These are phyloP conservation scores for Endoconidiophora laricicola DNA, from an alignment of 2,329 filamentous ascomycete species.

Conservation along the genomic window DNA sequence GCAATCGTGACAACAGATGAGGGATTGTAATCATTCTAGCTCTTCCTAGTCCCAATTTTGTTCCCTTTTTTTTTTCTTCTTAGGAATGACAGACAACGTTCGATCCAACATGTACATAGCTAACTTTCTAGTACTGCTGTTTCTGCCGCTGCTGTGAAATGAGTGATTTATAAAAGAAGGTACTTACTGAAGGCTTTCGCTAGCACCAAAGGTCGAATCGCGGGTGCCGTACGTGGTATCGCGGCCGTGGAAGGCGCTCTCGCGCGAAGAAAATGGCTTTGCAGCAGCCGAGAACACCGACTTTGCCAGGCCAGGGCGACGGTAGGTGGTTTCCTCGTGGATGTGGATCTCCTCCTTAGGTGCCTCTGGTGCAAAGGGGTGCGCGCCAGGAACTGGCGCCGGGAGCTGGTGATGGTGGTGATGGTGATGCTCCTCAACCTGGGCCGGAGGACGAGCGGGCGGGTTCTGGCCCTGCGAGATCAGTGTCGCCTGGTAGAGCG, in stretches of 20 bases:
- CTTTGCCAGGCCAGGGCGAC: conserved; percentile 8
- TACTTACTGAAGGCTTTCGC: conserved; percentile 10
- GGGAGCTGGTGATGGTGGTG: conserved; percentile 6
- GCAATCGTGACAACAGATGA: too few relatives aligned
- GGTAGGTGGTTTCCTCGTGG: conserved; percentile 11
- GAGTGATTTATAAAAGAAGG: background rate
- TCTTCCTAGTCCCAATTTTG: too few relatives aligned
- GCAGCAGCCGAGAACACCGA: conserved; percentile 2
- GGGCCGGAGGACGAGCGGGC: conserved; percentile 2
- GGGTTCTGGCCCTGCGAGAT: conserved; percentile 4
- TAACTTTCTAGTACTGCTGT: background rate
- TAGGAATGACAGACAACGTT: background rate
- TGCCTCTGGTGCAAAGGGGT: conserved; percentile 5
- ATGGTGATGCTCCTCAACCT: conserved; percentile 7
- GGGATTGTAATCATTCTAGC: too few relatives aligned
- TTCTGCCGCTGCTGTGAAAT: background rate
- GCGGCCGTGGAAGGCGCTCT: conserved; percentile 2
- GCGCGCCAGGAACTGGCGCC: background rate
- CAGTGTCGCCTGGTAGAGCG: conserved; percentile 11
- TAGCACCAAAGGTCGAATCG: conserved; percentile 7
- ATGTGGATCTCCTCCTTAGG: conserved; percentile 7
- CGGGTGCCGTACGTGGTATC: conserved; percentile 3
- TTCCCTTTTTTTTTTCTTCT: background rate
- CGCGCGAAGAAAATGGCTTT: conserved; percentile 2
- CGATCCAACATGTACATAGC: background rate